Conservation (phyloP, 192 early-diverging fungal species). For the Gamsiella multidivaricata region DNA sequence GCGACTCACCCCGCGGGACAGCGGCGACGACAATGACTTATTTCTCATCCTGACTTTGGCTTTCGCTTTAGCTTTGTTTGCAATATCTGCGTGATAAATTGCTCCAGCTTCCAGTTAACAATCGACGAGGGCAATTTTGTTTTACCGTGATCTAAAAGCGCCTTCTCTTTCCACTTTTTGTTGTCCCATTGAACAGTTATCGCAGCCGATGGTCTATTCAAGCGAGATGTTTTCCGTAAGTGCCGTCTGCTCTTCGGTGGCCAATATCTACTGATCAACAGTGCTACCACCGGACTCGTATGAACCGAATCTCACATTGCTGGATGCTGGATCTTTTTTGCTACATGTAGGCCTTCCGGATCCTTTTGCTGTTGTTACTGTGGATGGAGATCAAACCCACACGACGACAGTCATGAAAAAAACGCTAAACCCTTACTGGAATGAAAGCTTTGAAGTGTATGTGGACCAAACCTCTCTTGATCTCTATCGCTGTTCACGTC, state of each 20-base stretch:
- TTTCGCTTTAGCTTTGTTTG: too few relatives aligned
- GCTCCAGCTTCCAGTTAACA: too few relatives aligned
- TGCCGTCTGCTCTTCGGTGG: background rate
- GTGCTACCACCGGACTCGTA: too few relatives aligned
- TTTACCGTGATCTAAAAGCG: background rate
- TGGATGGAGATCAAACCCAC: constrained; percentile 96
- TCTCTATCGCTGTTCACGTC: background rate
- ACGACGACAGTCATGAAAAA: constrained; percentile 88
- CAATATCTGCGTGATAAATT: too few relatives aligned
- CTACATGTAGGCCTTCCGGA: constrained; percentile 79
- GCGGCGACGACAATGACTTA: too few relatives aligned
- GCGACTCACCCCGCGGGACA: too few relatives aligned
- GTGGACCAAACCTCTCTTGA: constrained; percentile 6
- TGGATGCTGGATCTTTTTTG: background rate
- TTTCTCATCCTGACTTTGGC: too few relatives aligned
- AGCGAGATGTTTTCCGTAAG: constrained; percentile 91
- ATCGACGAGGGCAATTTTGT: too few relatives aligned
- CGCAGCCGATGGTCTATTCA: constrained; percentile 91
- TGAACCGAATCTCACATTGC: too few relatives aligned
- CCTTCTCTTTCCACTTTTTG: background rate
- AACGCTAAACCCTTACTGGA: constrained; percentile 97
- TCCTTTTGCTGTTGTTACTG: constrained; percentile 95
- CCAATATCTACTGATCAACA: too few relatives aligned
- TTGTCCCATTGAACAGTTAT: constrained; percentile 65
- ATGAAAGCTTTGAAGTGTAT: constrained; percentile 86